Base-by-base conservation (phyloP, 495 filamentous ascomycete genomes). In the Talaromyces proteolyticus region DNA sequence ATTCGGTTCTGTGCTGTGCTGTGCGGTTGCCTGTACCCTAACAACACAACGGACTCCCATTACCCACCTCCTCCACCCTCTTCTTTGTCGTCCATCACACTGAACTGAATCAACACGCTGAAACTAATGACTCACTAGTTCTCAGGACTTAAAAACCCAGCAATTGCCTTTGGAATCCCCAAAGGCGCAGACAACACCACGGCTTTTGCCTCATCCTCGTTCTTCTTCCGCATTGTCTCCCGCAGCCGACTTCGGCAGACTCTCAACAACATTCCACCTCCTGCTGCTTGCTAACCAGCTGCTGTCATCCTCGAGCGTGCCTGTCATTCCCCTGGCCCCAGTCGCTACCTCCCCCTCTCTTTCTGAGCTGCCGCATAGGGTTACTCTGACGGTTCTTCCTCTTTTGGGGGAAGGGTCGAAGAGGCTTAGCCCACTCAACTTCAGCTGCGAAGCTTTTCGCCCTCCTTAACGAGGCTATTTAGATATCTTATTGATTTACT, bases 281-380 rank as follows among this genome's bases (percentile, higher is more conserved):
- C 89, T 87, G 67, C 80, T 87, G 71, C 75, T 76, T 74, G 76
- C 76, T 73, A 68, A 66, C 46, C 56, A 70, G 55, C 79, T 76
- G 55, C 67, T 53, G 74, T 59, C 4, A 14, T 34, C 8, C 29
- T 75, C 82, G 66, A 73, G 68, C 73, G 72, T 72, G 67, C 68
- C 74, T 74, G 66, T 63, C 69, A 52, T 60, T 59, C 63, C 58
- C 57, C 53, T 64, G 72, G 74, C 75, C 79, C 75, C 74, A 72
- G 63, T 68, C 74, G 74, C 66, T 66, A 60, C 57, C 73, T 72
- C 62, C 61, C 72, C 75, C 69, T 73, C 76, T 73, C 69, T 66
- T 66, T 67, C 78, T 81, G 87, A 92, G 87, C 91, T 94, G 91
- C 91, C 91, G 91, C 90, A 96, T 96, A 96, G 88, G 86, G 90